Evolutionary conservation across 2,329 filamentous ascomycete genomes (phyloP), one percentile per base, ranked within the genome.

Genomic region (Trichoderma aggressivum): DNA sequence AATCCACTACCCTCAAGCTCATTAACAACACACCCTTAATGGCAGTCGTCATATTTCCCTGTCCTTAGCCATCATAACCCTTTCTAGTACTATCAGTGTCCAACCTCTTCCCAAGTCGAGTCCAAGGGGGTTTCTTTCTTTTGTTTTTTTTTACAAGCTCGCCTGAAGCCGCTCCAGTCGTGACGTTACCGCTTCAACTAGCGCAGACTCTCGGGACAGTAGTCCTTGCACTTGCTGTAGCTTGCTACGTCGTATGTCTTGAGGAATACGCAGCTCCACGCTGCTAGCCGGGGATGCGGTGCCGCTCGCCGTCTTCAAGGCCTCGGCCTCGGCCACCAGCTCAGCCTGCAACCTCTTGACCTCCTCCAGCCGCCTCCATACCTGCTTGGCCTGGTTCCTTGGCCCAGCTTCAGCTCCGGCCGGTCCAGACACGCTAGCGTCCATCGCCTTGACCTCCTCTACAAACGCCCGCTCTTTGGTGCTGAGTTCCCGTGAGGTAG

Each of bases 111-210:
- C 28, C 18, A 61, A 34, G 36, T 18, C 24, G 34, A 39, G 43
- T 26, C 32, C 32, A n/a, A n/a, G n/a, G n/a, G 11, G 47, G 47
- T 10, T 1, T 36, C 14, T 14, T 14, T 14, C 12, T 34, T 5
- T 36, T 36, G 0, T 50, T 50, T 21, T 43, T 5, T 12, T 68
- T 73, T 76, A 81, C 75, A 78, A 68, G 47, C 73, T 73, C n/a
- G 79, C 74, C 73, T 84, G 81, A 68, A 93, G 80, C 73, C 84
- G 86, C 78, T 90, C 88, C 73, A 93, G 80, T 70, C 90, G 84
- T 70, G 84, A 84, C 74, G 86, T 89, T 26, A 92, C 86, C 26
- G 88, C 90, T 75, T 92, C 90, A 7, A 93, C 88, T 75, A 93
- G 79, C 6, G 89, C 89, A 60, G 87, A 87, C 80, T 93, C 90